Conservation (phyloP, 306 rosid species). For the Sesbania bispinosa region DNA sequence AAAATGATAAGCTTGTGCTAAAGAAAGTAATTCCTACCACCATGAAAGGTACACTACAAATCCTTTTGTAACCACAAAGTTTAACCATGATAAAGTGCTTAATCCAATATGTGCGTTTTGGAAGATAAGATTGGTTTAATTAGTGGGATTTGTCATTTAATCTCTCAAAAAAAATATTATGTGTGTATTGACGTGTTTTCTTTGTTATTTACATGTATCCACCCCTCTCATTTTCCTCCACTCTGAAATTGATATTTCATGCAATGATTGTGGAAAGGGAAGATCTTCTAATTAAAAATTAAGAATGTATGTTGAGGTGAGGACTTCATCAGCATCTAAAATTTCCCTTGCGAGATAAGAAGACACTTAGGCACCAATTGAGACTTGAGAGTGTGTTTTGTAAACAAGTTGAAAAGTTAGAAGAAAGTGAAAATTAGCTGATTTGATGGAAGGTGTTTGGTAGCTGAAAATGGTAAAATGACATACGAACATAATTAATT, state of each 20-base stretch:
- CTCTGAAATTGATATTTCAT: not conserved
- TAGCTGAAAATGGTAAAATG: too few species aligned
- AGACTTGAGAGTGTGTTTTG: too few species aligned
- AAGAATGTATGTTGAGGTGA: not conserved
- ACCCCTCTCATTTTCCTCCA: constrained; percentile 9
- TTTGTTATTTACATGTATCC: not conserved
- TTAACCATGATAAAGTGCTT: constrained; percentile 45
- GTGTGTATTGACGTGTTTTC: not conserved
- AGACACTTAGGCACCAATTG: too few species aligned
- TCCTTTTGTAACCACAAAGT: constrained; percentile 34
- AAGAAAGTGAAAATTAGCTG: too few species aligned
- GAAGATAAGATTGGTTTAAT: constrained; percentile 46
- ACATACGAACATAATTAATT: too few species aligned
- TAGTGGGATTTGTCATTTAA: constrained; percentile 48
- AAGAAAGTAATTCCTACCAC: constrained; percentile 50
- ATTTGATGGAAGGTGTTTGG: too few species aligned
- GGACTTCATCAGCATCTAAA: not conserved
- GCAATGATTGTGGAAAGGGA: constrained; percentile 20
- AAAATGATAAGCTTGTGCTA: constrained; percentile 27
- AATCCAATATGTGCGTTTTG: constrained; percentile 38
- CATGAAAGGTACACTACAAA: constrained; percentile 38
- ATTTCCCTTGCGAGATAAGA: not conserved
- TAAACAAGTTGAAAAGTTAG: too few species aligned
- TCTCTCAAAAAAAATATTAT: constrained; percentile 13
- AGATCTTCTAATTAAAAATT: constrained; percentile 10